phyloP scores from a whole-genome alignment of 78 protist species.

The Polysphondylium violaceum region DNA sequence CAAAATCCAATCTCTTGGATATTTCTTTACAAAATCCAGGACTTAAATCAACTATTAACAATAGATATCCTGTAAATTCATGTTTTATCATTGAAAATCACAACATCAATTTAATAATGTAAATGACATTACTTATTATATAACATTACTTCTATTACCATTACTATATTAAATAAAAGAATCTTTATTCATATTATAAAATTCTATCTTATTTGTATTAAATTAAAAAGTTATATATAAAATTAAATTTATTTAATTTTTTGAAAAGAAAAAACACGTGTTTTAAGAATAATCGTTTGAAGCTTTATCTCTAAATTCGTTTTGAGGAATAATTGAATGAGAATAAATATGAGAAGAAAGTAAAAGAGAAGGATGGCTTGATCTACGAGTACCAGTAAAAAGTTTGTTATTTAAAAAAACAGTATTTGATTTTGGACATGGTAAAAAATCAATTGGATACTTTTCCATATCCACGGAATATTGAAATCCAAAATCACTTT shows the following conservation, averaged over 20 bases:
- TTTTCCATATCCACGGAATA: conserved; percentile 18
- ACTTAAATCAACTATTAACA: too few relatives aligned
- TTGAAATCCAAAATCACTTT: not conserved
- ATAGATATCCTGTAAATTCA: not conserved
- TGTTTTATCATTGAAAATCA: not conserved
- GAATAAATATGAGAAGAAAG: conserved; percentile 68
- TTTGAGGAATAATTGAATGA: conserved; percentile 37
- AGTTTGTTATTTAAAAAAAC: not conserved
- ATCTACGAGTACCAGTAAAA: not conserved
- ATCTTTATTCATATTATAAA: too few relatives aligned
- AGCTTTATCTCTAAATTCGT: conserved; percentile 25
- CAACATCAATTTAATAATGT: too few relatives aligned
- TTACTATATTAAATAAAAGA: not conserved
- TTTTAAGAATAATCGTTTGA: conserved; percentile 29
- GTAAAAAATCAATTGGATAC: conserved; percentile 54
- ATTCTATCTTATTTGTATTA: too few relatives aligned
- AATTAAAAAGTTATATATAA: too few relatives aligned
- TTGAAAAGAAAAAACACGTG: too few relatives aligned
- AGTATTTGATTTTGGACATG: not conserved
- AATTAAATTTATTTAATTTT: too few relatives aligned
- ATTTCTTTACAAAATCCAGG: not conserved
- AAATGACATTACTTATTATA: not conserved
- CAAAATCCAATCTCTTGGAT: not conserved
- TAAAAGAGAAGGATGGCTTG: conserved; percentile 41
- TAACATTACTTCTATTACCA: not conserved